A percentile compares a stretch with the other conserved stretches of the same genome.
Conservation (phyloP, 768 basidiomycete genomes). For the Udeniomyces megalosporus region DNA sequence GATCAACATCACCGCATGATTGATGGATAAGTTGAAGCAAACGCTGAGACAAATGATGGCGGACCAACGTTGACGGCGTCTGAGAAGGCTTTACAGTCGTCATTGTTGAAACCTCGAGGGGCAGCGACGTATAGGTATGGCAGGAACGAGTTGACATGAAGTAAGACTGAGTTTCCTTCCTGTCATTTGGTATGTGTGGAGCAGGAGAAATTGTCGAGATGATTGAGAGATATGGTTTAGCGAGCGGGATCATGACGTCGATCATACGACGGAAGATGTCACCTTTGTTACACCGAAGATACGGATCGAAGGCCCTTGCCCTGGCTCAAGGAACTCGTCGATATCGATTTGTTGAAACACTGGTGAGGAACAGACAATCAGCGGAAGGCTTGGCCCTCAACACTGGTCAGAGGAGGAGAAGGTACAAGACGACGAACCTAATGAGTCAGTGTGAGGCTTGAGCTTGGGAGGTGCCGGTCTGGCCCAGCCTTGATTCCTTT, state of each 20-base stretch:
- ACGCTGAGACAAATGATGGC: background rate
- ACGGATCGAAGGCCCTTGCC: conserved; percentile 38
- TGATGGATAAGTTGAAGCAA: too few relatives aligned
- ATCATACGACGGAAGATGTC: background rate
- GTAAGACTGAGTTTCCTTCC: conserved; percentile 78
- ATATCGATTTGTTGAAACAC: conserved; percentile 96
- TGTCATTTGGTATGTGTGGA: conserved; percentile 23
- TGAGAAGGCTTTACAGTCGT: conserved; percentile 50
- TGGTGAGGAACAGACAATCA: conserved; percentile 24
- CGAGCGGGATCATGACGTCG: background rate
- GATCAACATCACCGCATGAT: too few relatives aligned
- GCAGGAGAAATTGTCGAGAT: background rate
- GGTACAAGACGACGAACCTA: conserved; percentile 38
- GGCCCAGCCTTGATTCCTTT: conserved; percentile 27
- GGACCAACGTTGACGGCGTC: conserved; percentile 56
- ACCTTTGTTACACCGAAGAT: conserved; percentile 78
- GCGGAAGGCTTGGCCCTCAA: background rate
- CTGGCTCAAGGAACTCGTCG: conserved; percentile 46
- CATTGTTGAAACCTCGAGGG: conserved; percentile 61
- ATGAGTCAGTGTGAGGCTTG: conserved; percentile 45
- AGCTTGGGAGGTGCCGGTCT: conserved; percentile 35
- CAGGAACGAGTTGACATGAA: conserved; percentile 59
- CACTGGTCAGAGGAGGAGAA: background rate
- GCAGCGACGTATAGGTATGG: conserved; percentile 88
- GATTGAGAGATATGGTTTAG: background rate